phyloP scores from a whole-genome alignment of 2,329 filamentous ascomycete species.

The Trichoderma endophyticum region DNA sequence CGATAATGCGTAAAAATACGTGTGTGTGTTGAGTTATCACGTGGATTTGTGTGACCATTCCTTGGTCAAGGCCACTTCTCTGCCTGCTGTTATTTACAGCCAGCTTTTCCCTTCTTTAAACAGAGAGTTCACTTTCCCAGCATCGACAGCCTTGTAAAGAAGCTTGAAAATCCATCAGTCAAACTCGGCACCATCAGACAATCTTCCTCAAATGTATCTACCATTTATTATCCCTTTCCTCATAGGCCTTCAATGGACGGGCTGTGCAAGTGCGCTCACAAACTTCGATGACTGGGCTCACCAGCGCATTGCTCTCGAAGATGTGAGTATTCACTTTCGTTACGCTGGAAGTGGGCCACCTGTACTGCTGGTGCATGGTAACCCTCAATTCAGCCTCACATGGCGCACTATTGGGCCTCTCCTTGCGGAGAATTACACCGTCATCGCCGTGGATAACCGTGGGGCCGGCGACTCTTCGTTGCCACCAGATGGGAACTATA shows the following conservation, averaged over 20 bases:
- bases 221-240: neutral
- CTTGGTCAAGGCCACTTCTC: neutral
- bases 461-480: conserved; percentile 41
- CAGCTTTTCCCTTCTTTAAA: neutral
- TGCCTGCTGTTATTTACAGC: neutral
- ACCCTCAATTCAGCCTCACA: conserved; percentile 38
- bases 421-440: conserved; percentile 41
- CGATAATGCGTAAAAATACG: rapidly evolving
- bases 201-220: neutral
- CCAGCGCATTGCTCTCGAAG: conserved; percentile 34
- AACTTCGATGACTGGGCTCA: conserved; percentile 38
- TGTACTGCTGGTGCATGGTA: conserved; percentile 40
- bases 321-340: conserved; percentile 43
- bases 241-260: neutral
- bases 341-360: conserved; percentile 41
- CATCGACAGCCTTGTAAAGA: neutral
- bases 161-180: neutral
- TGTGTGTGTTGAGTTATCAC: neutral
- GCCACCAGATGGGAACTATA: conserved; percentile 39
- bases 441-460: conserved; percentile 42
- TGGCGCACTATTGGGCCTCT: conserved; percentile 40
- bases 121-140: neutral
- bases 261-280: neutral
- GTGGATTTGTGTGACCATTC: neutral
- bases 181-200: neutral